A percentile compares a stretch with the other conserved stretches of the same genome.
Conservation (phyloP, 2,329 filamentous ascomycete species). For the Ophiosphaerella herpotricha region DNA sequence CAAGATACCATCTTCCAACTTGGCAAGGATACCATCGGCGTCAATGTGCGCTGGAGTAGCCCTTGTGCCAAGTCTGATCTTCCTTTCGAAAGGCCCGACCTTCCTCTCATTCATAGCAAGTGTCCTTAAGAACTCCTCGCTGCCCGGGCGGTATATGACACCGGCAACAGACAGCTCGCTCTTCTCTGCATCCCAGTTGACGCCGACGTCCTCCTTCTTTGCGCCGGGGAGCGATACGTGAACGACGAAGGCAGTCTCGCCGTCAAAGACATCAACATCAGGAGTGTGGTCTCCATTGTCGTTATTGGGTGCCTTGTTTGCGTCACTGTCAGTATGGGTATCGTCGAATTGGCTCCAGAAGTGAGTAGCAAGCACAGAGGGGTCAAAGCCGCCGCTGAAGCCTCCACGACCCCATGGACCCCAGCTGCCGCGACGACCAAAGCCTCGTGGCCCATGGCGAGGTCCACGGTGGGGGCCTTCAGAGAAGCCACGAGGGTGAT, state of each 20-base stretch:
- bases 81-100: conserved; percentile 75
- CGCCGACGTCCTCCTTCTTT: conserved; percentile 75
- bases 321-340: conserved; percentile 15
- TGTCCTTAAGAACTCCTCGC: conserved; percentile 68
- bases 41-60: conserved; percentile 67
- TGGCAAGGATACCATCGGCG: conserved; percentile 69
- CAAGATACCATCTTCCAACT: conserved; percentile 78
- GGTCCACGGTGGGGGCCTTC: conserved; percentile 5
- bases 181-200: conserved; percentile 75
- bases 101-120: conserved; percentile 69
- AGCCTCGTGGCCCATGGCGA: conserved; percentile 10
- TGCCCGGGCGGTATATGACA: conserved; percentile 72
- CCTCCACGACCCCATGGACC: conserved; percentile 29
- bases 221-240: conserved; percentile 77
- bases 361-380: conserved; percentile 36
- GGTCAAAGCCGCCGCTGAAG: conserved; percentile 23
- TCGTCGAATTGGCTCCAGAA: conserved; percentile 42
- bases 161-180: conserved; percentile 70
- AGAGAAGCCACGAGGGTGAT: conserved; percentile 8
- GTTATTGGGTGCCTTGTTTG: conserved; percentile 11
- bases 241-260: conserved; percentile 63
- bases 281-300: conserved; percentile 58
- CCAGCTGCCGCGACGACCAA: conserved; percentile 27
- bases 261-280: conserved; percentile 77
- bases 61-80: conserved; percentile 63